Conservation (phyloP, 2,329 filamentous ascomycete genomes). For the Fragosphaeria purpurea region DNA sequence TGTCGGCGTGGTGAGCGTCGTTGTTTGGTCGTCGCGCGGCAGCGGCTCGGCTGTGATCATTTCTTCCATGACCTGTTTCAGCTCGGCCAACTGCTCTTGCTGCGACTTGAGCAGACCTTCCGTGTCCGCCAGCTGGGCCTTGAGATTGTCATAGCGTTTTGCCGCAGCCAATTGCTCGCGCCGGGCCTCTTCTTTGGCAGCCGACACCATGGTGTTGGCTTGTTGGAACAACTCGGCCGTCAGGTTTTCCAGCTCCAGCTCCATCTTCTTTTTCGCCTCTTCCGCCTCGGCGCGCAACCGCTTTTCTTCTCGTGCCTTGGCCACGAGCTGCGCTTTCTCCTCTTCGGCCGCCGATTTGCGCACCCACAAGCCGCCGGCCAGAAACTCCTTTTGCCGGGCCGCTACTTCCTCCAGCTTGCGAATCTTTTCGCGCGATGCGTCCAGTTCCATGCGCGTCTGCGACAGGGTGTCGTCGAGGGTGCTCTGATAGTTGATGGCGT, state of each 20-base stretch:
- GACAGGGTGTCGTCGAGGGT: conserved; percentile 81
- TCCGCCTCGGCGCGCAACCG: conserved; percentile 55
- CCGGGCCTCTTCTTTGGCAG: conserved; percentile 79
- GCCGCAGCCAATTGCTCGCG: conserved; percentile 72
- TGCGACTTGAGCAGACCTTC: conserved; percentile 79
- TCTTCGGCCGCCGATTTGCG: conserved; percentile 62
- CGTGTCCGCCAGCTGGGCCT: conserved; percentile 74
- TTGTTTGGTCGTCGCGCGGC: conserved; percentile 52
- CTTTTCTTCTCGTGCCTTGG: conserved; percentile 54
- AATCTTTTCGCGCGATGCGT: conserved; percentile 58
- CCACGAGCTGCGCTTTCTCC: conserved; percentile 53
- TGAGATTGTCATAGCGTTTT: conserved; percentile 80
- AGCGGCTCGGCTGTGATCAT: conserved; percentile 52
- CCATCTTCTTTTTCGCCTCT: conserved; percentile 77
- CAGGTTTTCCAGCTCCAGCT: conserved; percentile 81
- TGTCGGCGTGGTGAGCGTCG: conserved; percentile 64
- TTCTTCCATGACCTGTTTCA: conserved; percentile 87
- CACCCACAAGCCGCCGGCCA: conserved; percentile 67
- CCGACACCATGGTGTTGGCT: conserved; percentile 95
- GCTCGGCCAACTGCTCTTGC: conserved; percentile 82
- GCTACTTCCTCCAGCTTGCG: conserved; percentile 55
- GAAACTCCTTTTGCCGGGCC: conserved; percentile 59
- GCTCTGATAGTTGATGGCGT: conserved; percentile 94
- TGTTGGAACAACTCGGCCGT: conserved; percentile 95
- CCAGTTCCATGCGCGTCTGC: conserved; percentile 72